phyloP scores from a whole-genome alignment of 306 rosid species.

The Quercus suber region DNA sequence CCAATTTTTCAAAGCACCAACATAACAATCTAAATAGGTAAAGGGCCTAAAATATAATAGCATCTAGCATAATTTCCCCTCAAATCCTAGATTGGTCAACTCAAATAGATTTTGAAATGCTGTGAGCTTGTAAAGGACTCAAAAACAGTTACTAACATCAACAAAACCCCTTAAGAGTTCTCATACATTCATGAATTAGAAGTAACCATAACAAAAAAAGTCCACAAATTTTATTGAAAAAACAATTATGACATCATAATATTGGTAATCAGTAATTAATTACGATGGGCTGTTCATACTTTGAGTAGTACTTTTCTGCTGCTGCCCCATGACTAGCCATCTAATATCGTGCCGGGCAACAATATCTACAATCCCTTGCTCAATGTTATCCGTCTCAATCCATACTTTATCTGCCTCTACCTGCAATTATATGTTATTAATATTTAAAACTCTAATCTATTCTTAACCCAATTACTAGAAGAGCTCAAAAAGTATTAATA shows the following conservation, averaged over 20 bases:
- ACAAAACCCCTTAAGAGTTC: not conserved
- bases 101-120: not conserved
- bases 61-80: not conserved
- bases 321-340: slow-evolving; percentile 88
- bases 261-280: slow-evolving; percentile 1
- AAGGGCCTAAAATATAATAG: not conserved
- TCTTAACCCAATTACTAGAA: slow-evolving; percentile 7
- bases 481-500: not conserved
- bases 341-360: slow-evolving; percentile 52
- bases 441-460: slow-evolving; percentile 7
- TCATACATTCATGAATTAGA: too few relatives aligned
- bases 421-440: slow-evolving; percentile 34
- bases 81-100: not conserved
- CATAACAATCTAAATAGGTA: not conserved
- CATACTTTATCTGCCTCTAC: slow-evolving; percentile 55
- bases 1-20: not conserved
- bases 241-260: not conserved
- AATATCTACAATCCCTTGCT: slow-evolving; percentile 64
- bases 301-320: slow-evolving; percentile 42
- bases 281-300: slow-evolving; percentile 43
- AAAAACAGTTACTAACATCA: not conserved
- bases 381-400: slow-evolving; percentile 59
- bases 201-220: not conserved
- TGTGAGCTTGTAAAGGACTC: not conserved
- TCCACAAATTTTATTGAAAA: slow-evolving; percentile 7